These are phyloP conservation scores for Leishmania mexicana DNA, from an alignment of 208 protist genomes.

Conservation along the genomic window DNA sequence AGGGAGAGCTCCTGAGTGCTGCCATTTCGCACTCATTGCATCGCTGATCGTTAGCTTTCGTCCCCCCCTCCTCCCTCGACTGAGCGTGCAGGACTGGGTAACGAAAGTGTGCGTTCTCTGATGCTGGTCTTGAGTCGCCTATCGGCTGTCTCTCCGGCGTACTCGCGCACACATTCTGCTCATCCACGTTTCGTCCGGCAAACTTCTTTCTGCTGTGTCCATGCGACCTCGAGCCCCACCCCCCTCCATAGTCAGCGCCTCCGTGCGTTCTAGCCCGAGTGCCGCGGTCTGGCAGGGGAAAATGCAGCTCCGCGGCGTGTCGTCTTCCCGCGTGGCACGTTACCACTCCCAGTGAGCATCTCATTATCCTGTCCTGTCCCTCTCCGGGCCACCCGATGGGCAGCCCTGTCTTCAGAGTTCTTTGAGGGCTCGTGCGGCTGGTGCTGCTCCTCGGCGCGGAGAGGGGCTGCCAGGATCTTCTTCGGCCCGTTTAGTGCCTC, in stretches of 20 bases:
- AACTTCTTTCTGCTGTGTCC: neutral
- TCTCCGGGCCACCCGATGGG: neutral
- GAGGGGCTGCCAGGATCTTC: neutral
- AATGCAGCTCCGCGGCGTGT: neutral
- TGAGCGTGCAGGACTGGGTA: neutral
- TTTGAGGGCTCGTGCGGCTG: neutral
- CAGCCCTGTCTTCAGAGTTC: neutral
- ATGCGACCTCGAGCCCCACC: neutral
- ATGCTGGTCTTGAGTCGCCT: neutral
- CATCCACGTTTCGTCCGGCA: neutral
- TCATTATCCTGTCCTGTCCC: neutral
- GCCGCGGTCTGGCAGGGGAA: neutral
- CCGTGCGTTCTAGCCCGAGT: neutral
- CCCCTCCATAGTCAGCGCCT: neutral
- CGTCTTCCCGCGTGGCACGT: neutral
- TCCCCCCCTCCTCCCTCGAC: neutral
- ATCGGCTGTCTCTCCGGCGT: neutral
- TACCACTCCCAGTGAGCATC: neutral
- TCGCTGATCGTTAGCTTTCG: neutral
- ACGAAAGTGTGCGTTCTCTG: neutral
- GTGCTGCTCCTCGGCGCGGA: neutral
- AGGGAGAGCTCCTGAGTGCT: neutral
- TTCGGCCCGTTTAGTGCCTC: neutral
- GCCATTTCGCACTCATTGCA: neutral
- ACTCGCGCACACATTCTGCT: neutral